Percentiles rank a stretch among this genome's conserved stretches.
These are phyloP conservation scores for Chenopodium suecicum DNA, from an alignment of 148 eudicot genomes.

Conservation along the genomic window DNA sequence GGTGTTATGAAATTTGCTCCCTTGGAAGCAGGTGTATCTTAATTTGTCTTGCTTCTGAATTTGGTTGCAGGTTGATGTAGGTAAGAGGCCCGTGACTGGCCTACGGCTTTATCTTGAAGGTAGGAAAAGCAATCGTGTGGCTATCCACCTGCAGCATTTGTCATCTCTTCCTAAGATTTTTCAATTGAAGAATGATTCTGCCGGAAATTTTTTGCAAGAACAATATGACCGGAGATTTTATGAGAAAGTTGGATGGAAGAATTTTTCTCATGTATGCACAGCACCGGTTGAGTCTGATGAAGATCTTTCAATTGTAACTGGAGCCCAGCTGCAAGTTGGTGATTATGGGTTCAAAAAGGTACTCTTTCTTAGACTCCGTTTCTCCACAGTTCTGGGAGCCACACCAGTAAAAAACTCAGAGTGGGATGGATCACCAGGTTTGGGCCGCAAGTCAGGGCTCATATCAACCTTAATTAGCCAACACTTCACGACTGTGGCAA, in stretches of 20 bases:
- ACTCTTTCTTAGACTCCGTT: constrained; percentile 76
- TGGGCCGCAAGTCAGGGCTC: constrained; percentile 91
- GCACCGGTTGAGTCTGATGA: constrained; percentile 95
- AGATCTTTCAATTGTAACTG: constrained; percentile 90
- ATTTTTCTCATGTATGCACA: constrained; percentile 95
- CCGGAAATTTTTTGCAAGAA: constrained; percentile 53
- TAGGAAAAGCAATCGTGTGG: constrained; percentile 85
- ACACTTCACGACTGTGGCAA: constrained; percentile 70
- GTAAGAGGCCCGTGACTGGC: constrained; percentile 95
- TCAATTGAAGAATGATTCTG: constrained; percentile 79
- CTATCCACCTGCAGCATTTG: constrained; percentile 92
- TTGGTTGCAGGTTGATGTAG: constrained; percentile 80
- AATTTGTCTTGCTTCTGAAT: constrained; percentile 6
- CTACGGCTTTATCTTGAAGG: constrained; percentile 92
- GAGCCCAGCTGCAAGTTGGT: constrained; percentile 84
- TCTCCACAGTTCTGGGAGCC: constrained; percentile 76
- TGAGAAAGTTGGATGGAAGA: constrained; percentile 96
- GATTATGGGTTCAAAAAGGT: constrained; percentile 82
- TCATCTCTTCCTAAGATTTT: constrained; percentile 87
- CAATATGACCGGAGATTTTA: constrained; percentile 66
- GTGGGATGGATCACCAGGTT: constrained; percentile 95
- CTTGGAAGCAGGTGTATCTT: not conserved
- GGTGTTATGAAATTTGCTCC: not conserved
- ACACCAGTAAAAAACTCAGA: constrained; percentile 67
- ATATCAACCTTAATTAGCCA: constrained; percentile 93